Percentiles rank a stretch among this genome's conserved stretches.
These are phyloP conservation scores for Trichophyton equinum DNA, from an alignment of 2,329 filamentous ascomycete genomes.

Conservation along the genomic window DNA sequence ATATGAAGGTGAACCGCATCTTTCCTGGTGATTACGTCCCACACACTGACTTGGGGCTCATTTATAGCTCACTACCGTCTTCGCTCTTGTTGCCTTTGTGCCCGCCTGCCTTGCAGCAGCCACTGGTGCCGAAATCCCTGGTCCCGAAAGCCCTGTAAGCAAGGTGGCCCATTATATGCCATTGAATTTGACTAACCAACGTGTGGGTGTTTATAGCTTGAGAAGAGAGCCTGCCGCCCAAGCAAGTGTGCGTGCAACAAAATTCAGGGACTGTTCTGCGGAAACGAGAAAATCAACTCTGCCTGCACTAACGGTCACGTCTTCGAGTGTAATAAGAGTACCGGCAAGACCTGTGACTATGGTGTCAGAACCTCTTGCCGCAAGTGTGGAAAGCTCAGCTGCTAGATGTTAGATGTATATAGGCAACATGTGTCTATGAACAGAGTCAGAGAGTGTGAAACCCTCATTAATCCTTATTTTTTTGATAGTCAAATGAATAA, in stretches of 20 bases:
- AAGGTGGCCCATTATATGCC: not conserved
- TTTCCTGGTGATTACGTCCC: not conserved
- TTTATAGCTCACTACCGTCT: not conserved
- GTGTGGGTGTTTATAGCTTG: slow-evolving; percentile 2
- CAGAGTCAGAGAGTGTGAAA: no score
- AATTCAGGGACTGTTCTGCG: slow-evolving; percentile 14
- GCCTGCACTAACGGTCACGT: slow-evolving; percentile 13
- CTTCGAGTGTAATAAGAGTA: slow-evolving; percentile 11
- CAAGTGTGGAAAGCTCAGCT: slow-evolving; percentile 12
- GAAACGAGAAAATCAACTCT: slow-evolving; percentile 12
- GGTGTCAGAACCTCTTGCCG: slow-evolving; percentile 11
- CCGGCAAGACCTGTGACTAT: slow-evolving; percentile 14
- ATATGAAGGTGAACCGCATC: not conserved
- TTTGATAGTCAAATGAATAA: no score
- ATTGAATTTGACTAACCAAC: not conserved
- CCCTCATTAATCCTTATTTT: no score
- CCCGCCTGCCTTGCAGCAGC: not conserved
- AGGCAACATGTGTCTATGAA: not conserved
- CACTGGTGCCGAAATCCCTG: not conserved
- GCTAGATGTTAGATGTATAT: slow-evolving; percentile 5
- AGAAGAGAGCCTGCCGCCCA: slow-evolving; percentile 12
- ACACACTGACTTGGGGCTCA: not conserved
- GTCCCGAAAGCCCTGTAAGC: not conserved
- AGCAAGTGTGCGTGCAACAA: slow-evolving; percentile 13
- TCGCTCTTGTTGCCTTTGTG: not conserved